Percentiles rank a stretch among this genome's conserved stretches.
phyloP scores from a whole-genome alignment of 2,329 filamentous ascomycete species.

The Tetracladium maxilliforme region DNA sequence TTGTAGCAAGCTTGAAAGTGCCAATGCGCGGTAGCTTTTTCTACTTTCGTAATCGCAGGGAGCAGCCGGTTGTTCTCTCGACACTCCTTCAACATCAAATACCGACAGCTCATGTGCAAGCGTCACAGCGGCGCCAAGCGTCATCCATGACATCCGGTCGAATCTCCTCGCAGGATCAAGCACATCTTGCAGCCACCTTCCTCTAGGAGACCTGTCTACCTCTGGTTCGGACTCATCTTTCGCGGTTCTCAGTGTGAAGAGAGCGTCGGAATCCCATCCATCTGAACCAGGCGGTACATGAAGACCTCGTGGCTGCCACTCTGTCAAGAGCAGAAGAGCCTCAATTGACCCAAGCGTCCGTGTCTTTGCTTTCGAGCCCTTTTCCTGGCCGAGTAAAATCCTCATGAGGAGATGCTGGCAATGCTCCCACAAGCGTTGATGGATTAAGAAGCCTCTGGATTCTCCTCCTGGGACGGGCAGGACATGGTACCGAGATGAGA shows the following conservation, averaged over 20 bases:
- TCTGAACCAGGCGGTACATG: constrained; percentile 36
- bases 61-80: constrained; percentile 12
- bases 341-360: constrained; percentile 36
- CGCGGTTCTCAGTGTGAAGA: constrained; percentile 20
- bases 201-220: constrained; percentile 12
- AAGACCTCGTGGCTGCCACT: constrained; percentile 39
- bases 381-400: constrained; percentile 37
- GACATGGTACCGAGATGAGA: constrained; percentile 34
- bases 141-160: constrained; percentile 45
- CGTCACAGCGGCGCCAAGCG: constrained; percentile 35
- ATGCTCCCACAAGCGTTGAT: constrained; percentile 36
- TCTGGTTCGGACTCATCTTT: constrained; percentile 14
- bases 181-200: constrained; percentile 21
- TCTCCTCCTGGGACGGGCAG: constrained; percentile 24
- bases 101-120: constrained; percentile 35
- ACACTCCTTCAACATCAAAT: constrained; percentile 17
- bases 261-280: constrained; percentile 38
- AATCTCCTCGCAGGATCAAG: constrained; percentile 36
- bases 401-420: constrained; percentile 35
- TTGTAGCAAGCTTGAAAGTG: constrained; percentile 20
- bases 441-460: constrained; percentile 34
- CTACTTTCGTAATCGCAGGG: constrained; percentile 5
- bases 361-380: constrained; percentile 29
- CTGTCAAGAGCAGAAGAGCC: constrained; percentile 34
- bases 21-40: constrained; percentile 16